Percentiles rank a stretch among this genome's conserved stretches.
phyloP scores from a whole-genome alignment of 257 asterid species.

The Solanum piurae region DNA sequence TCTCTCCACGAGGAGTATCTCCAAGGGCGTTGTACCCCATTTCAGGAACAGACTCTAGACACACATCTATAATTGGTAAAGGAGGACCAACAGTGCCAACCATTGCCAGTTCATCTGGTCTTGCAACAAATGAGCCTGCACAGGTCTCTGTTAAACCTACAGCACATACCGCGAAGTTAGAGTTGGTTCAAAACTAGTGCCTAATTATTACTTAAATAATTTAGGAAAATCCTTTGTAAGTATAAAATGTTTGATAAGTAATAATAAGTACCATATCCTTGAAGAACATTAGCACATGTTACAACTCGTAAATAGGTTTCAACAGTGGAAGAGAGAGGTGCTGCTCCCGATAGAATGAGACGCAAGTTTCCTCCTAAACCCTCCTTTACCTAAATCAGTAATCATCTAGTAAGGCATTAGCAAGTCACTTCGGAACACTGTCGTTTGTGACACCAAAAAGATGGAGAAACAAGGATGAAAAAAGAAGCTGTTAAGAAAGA shows the following conservation, averaged over 20 bases:
- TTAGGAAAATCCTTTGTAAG: neutral
- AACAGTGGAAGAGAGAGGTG: constrained; percentile 68
- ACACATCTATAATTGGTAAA: constrained; percentile 55
- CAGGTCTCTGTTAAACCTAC: constrained; percentile 87
- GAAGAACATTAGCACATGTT: constrained; percentile 73
- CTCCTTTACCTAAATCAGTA: constrained; percentile 47
- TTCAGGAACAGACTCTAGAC: constrained; percentile 75
- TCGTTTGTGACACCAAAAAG: neutral
- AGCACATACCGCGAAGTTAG: neutral
- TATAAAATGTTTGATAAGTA: neutral
- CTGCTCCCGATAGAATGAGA: constrained; percentile 79
- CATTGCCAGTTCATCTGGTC: constrained; percentile 59
- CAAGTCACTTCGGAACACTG: neutral
- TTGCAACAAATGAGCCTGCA: constrained; percentile 77
- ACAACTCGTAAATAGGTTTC: constrained; percentile 77
- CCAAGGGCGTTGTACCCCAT: constrained; percentile 76
- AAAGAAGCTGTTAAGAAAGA: neutral
- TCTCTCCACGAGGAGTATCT: constrained; percentile 62
- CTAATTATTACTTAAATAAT: neutral
- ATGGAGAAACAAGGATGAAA: neutral
- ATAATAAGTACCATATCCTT: constrained; percentile 55
- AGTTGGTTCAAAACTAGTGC: neutral
- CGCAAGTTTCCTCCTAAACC: constrained; percentile 78
- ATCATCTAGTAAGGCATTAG: neutral
- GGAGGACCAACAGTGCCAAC: constrained; percentile 84